Evolutionary conservation across 345 rosid genomes (phyloP), one percentile per base, ranked within the genome.

Genomic region (Hevea brasiliensis): DNA sequence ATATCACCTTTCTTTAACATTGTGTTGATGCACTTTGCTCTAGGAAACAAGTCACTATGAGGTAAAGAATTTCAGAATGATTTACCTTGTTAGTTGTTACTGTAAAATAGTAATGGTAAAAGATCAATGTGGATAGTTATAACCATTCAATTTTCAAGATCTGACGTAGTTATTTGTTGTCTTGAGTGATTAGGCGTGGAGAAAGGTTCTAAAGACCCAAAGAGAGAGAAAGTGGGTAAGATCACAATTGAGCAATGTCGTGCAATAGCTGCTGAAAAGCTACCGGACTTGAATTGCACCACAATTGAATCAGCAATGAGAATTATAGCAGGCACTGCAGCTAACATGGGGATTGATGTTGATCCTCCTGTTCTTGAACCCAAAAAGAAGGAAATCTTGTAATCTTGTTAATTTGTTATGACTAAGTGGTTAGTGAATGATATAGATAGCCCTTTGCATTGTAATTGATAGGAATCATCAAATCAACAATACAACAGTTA

Each of bases 301-400:
- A 85, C 81, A 17, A 74, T 93, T 63, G 98, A 91, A 75, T 89
- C 98, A 6, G 98, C 97, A 8, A 91, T 88, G 96, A 89, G 97
- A 82, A 82, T 89, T 67, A 91, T 91, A 75, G 98, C 98, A 3
- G 97, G 98, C 35, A 93, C 98, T 12, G 96, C 98, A 20, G 94
- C 92, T 68, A 93, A 91, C 68, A 93, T 93, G 97, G 98, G 97
- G 58, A 90, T 91, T 26, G 90, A 91, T 47, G 67, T 91, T 1
- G 97, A 93, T 68, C 98, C 98, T 44, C 97, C 97, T 6, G 73
- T 93, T 88, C 98, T 93, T 69, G 90, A 87, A 79, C 87, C 87
- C 71, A 93, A 86, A 71, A 72, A 78, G 88, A 88, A 91, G 82
- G 85, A 76, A 72, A 66, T 81, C 26, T 21, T 85, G 72, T 85